These are phyloP conservation scores for Eugenia klotzschiana DNA, from an alignment of 441 rosid genomes.

Conservation along the genomic window DNA sequence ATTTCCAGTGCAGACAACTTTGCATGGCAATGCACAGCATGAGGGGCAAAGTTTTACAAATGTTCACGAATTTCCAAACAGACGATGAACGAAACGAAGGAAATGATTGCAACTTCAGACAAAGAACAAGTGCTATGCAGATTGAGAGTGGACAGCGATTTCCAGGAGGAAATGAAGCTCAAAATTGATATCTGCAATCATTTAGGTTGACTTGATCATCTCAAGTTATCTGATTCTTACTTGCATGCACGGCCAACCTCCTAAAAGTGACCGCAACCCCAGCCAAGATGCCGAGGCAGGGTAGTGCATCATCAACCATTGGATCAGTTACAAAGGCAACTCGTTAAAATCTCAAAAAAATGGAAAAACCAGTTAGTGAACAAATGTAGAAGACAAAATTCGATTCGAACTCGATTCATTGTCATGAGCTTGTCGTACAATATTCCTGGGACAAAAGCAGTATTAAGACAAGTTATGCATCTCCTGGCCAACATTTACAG, in stretches of 20 bases:
- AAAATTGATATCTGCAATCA: not conserved
- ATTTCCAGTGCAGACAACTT: not conserved
- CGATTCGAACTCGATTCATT: not conserved
- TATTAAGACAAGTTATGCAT: not conserved
- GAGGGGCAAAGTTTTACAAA: not conserved
- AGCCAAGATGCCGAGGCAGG: not conserved
- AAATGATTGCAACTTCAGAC: not conserved
- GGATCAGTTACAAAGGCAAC: not conserved
- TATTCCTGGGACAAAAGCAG: not conserved
- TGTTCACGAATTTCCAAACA: not conserved
- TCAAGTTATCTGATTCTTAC: not conserved
- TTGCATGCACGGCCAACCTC: not conserved
- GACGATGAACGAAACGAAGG: not conserved
- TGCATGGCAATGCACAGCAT: not conserved
- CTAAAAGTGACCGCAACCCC: not conserved
- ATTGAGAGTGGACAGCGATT: not conserved
- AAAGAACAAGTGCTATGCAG: not conserved
- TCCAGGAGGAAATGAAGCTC: not conserved
- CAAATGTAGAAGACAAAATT: not conserved
- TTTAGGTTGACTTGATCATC: not conserved
- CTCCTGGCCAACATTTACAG: not conserved
- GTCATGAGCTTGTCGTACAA: not conserved
- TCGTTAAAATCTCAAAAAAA: not conserved
- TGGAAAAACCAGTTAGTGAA: not conserved
- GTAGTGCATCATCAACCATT: not conserved